A percentile compares a stretch with the other conserved stretches of the same genome.
These are phyloP conservation scores for Colletotrichum siamense DNA, from an alignment of 2,329 filamentous ascomycete species.

Conservation along the genomic window DNA sequence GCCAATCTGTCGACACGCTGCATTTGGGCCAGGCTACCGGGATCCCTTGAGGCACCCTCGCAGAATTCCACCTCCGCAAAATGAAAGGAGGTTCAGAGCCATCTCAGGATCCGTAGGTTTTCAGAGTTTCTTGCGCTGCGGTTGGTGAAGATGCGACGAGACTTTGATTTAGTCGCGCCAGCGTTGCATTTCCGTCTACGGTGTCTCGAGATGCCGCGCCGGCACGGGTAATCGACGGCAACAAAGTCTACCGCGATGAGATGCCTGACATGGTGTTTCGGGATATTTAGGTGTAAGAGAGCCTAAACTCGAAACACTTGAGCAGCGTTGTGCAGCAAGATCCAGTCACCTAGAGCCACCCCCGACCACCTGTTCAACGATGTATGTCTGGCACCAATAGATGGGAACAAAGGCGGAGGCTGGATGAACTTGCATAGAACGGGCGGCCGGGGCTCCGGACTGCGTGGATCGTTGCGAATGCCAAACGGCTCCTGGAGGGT, in stretches of 20 bases:
- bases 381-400: background rate
- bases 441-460: background rate
- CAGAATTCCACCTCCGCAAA: background rate
- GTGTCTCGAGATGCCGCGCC: background rate
- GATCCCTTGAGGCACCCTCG: background rate
- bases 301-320: slow-evolving; percentile 7
- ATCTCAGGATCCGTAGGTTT: background rate
- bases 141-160: background rate
- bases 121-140: background rate
- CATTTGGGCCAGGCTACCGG: background rate
- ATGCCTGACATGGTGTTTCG: background rate
- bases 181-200: background rate
- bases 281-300: background rate
- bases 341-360: background rate
- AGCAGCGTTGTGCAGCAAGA: background rate
- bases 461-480: background rate
- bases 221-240: background rate
- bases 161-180: background rate
- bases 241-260: background rate
- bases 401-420: background rate
- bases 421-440: background rate
- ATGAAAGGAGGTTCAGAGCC: slow-evolving; percentile 4
- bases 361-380: background rate
- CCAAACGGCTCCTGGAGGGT: background rate
- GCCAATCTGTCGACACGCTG: background rate